These are phyloP conservation scores for Candida namnaoensis DNA, from an alignment of 805 yeast genomes.

Conservation along the genomic window DNA sequence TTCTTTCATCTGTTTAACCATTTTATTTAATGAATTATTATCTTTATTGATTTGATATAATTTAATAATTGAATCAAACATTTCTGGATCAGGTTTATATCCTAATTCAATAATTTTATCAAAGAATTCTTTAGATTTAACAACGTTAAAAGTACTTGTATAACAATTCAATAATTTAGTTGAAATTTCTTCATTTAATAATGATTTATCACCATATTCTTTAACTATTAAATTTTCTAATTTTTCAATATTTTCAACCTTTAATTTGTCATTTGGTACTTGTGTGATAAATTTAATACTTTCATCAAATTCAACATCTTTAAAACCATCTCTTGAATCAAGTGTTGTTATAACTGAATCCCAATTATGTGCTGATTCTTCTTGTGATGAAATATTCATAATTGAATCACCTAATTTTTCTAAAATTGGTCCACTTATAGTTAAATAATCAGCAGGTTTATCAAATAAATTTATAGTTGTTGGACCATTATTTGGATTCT, in stretches of 20 bases:
- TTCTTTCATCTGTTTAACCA: background rate
- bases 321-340: constrained; percentile 21
- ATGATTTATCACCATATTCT: too few species aligned
- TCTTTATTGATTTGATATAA: constrained; percentile 46
- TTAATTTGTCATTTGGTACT: constrained; percentile 28
- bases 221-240: constrained; percentile 10
- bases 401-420: constrained; percentile 32
- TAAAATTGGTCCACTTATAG: constrained; percentile 25
- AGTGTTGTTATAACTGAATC: constrained; percentile 15
- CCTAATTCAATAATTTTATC: constrained; percentile 16
- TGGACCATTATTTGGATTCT: background rate
- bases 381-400: constrained; percentile 28
- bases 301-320: constrained; percentile 20
- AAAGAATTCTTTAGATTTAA: constrained; percentile 8
- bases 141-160: too few species aligned
- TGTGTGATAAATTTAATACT: constrained; percentile 23
- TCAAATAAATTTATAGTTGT: constrained; percentile 7
- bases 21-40: background rate
- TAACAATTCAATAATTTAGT: too few species aligned
- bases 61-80: constrained; percentile 52
- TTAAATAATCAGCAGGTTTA: constrained; percentile 14
- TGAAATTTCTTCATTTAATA: too few species aligned
- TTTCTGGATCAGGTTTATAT: constrained; percentile 31
- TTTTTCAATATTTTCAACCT: constrained; percentile 15
- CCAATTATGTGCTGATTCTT: constrained; percentile 32